phyloP scores from a whole-genome alignment of 371 early-diverging fungal genomes.

The Apophysomyces sp. region DNA sequence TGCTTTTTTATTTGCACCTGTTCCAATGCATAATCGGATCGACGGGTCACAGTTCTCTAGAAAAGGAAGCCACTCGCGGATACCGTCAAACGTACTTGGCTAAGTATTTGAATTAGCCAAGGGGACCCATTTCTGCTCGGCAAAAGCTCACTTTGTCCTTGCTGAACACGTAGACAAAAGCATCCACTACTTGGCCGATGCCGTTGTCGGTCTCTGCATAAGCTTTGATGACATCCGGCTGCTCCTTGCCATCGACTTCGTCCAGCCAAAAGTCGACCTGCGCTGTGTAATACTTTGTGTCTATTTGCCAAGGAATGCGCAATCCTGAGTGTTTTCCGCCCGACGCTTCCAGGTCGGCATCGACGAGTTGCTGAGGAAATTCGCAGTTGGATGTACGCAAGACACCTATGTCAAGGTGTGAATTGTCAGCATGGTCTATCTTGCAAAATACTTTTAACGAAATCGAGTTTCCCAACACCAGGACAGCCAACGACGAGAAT shows the following conservation, averaged over 20 bases:
- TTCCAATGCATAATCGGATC: slow-evolving; percentile 59
- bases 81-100: slow-evolving; percentile 52
- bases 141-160: slow-evolving; percentile 41
- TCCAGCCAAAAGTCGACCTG: slow-evolving; percentile 71
- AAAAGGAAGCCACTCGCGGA: slow-evolving; percentile 56
- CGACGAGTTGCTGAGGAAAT: slow-evolving; percentile 21
- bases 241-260: slow-evolving; percentile 34
- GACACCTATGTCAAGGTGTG: slow-evolving; percentile 16
- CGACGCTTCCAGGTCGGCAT: slow-evolving; percentile 25
- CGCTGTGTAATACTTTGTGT: slow-evolving; percentile 76
- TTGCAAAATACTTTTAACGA: slow-evolving; percentile 51
- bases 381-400: slow-evolving; percentile 22
- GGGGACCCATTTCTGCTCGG: neutral
- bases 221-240: slow-evolving; percentile 40
- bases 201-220: slow-evolving; percentile 49
- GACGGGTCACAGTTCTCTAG: slow-evolving; percentile 54
- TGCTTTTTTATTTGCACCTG: slow-evolving; percentile 15
- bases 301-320: slow-evolving; percentile 62
- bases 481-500: slow-evolving; percentile 58
- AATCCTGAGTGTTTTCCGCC: slow-evolving; percentile 44
- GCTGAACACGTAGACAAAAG: slow-evolving; percentile 64
- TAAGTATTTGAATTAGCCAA: slow-evolving; percentile 1
- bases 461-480: slow-evolving; percentile 44
- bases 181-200: slow-evolving; percentile 64
- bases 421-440: neutral